phyloP scores from a whole-genome alignment of 139 green algal species.

The Parachlorella kessleri region DNA sequence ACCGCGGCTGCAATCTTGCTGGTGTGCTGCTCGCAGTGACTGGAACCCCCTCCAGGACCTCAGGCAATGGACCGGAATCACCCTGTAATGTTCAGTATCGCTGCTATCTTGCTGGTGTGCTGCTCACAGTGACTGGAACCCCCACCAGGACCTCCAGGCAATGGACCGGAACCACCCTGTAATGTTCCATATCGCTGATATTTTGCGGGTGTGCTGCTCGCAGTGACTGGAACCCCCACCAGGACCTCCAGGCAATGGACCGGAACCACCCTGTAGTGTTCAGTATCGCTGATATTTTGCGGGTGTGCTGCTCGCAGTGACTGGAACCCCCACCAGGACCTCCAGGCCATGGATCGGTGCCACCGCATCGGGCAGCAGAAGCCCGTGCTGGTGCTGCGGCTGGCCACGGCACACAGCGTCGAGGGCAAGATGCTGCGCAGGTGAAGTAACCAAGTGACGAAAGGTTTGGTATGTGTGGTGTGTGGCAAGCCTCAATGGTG shows the following conservation, averaged over 20 bases:
- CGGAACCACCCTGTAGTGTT: constrained; percentile 77
- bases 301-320: constrained; percentile 33
- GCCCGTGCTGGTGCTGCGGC: constrained; percentile 95
- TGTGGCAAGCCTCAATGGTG: too few relatives aligned
- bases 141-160: constrained; percentile 77
- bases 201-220: not conserved
- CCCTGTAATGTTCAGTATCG: not conserved
- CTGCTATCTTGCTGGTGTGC: not conserved
- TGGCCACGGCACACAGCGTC: constrained; percentile 91
- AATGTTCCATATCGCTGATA: not conserved
- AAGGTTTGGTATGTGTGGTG: too few relatives aligned
- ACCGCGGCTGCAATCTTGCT: not conserved
- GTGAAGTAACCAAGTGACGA: too few relatives aligned
- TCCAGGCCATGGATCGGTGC: constrained; percentile 95
- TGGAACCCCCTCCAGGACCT: constrained; percentile 91
- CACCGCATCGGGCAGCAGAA: constrained; percentile 97
- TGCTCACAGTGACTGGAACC: constrained; percentile 84
- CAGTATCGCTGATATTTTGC: not conserved
- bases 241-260: constrained; percentile 92
- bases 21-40: constrained; percentile 39
- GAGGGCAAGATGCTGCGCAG: constrained; percentile 93
- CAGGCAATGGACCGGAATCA: constrained; percentile 97
- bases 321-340: constrained; percentile 92
- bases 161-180: constrained; percentile 98
- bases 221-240: constrained; percentile 92